Conservation (phyloP, 2,329 filamentous ascomycete species). For the Pestalotiopsis fici region DNA sequence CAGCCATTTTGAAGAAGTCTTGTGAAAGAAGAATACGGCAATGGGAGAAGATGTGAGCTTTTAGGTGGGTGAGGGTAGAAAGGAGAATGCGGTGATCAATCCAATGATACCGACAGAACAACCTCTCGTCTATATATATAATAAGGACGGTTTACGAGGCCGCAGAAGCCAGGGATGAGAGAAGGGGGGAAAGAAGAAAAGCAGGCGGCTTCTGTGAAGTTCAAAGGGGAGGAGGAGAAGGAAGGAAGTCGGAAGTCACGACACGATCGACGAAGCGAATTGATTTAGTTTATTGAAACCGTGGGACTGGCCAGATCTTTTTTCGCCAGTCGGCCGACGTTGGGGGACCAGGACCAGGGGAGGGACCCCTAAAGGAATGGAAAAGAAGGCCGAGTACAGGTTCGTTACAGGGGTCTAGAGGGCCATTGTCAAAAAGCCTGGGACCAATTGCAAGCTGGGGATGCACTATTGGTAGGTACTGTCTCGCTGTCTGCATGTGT, state of each 20-base stretch:
- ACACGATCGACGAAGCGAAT: slow-evolving; percentile 3
- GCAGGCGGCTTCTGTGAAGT: background rate
- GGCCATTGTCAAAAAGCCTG: background rate
- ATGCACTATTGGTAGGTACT: no score
- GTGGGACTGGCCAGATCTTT: slow-evolving; percentile 12
- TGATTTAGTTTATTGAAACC: background rate
- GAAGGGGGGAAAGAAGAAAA: background rate
- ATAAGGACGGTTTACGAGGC: background rate
- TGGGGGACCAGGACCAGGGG: background rate
- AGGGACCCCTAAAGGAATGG: background rate
- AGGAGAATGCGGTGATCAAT: slow-evolving; percentile 10
- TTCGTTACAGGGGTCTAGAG: background rate
- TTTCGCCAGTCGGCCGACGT: slow-evolving; percentile 4
- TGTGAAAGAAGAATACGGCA: no score
- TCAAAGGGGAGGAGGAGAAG: background rate
- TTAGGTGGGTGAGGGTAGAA: slow-evolving; percentile 5
- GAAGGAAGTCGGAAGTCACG: background rate
- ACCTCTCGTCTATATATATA: background rate
- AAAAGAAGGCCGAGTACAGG: background rate
- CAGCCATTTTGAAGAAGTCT: slow-evolving; percentile 43
- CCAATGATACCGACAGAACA: slow-evolving; percentile 12
- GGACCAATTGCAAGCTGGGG: background rate
- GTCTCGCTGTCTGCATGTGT: background rate
- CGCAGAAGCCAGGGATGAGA: background rate
- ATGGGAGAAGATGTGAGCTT: background rate